Evolutionary conservation across 2,329 filamentous ascomycete species (phyloP).

Genomic region (Coleophoma crateriformis): DNA sequence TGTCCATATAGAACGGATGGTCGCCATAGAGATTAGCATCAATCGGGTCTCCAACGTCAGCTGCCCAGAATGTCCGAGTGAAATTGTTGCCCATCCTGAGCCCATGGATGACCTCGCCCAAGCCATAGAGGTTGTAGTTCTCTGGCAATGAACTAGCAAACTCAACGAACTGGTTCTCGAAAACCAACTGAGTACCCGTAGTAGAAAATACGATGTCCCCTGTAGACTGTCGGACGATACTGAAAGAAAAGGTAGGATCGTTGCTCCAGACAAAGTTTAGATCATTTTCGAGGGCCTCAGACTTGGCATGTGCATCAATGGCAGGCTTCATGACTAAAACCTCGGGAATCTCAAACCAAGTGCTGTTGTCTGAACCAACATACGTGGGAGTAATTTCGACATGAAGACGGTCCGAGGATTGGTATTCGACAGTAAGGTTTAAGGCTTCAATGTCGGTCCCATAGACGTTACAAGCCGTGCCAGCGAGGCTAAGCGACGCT

Average conservation of each 20-base stretch:
- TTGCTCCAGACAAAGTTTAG: slow-evolving; percentile 48
- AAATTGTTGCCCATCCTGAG: slow-evolving; percentile 68
- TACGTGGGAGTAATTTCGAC: slow-evolving; percentile 65
- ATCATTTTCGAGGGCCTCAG: slow-evolving; percentile 42
- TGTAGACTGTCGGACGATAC: slow-evolving; percentile 51
- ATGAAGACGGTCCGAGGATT: slow-evolving; percentile 59
- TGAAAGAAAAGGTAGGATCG: slow-evolving; percentile 61
- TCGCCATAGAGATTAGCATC: slow-evolving; percentile 58
- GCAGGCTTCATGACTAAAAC: slow-evolving; percentile 40
- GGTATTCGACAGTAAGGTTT: slow-evolving; percentile 62
- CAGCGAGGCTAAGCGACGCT: slow-evolving; percentile 66
- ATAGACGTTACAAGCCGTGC: slow-evolving; percentile 69
- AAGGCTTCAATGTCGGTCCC: slow-evolving; percentile 68
- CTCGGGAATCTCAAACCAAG: slow-evolving; percentile 63
- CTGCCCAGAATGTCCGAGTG: slow-evolving; percentile 63
- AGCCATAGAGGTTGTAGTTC: slow-evolving; percentile 70
- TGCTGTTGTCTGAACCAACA: slow-evolving; percentile 53
- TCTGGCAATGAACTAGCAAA: slow-evolving; percentile 61
- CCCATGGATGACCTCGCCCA: slow-evolving; percentile 68
- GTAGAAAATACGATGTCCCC: slow-evolving; percentile 66
- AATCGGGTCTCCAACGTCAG: slow-evolving; percentile 61
- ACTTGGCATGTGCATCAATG: slow-evolving; percentile 32
- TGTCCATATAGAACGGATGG: slow-evolving; percentile 77
- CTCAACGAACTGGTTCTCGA: slow-evolving; percentile 74
- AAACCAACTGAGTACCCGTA: slow-evolving; percentile 57